Percentiles rank a stretch among this genome's conserved stretches.
phyloP scores from a whole-genome alignment of 352 stramenopile genomes.

The Phytopythium mirpurense region DNA sequence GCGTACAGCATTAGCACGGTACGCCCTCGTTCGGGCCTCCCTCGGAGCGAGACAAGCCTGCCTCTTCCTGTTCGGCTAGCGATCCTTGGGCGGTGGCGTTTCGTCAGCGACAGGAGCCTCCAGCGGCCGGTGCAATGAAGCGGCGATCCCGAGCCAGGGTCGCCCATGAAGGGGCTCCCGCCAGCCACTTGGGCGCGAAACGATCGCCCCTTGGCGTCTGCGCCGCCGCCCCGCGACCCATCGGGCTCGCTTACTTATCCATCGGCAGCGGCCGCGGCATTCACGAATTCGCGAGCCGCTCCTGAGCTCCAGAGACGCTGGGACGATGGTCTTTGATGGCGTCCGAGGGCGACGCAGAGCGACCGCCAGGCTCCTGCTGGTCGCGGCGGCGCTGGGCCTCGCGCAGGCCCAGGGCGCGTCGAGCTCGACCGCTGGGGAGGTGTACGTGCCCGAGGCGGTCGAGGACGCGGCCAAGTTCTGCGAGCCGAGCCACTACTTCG shows the following conservation, averaged over 20 bases:
- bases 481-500: conserved; percentile 31
- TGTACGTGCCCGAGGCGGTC: neutral
- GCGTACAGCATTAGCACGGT: too few relatives aligned
- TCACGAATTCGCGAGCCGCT: neutral
- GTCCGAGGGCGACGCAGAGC: neutral
- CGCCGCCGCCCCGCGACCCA: neutral
- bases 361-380: neutral
- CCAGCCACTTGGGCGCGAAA: neutral
- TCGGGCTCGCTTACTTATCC: neutral
- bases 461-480: conserved; percentile 18
- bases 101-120: neutral
- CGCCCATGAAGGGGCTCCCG: neutral
- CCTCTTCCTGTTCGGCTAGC: neutral
- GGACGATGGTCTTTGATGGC: neutral
- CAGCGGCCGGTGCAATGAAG: neutral
- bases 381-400: neutral
- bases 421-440: neutral
- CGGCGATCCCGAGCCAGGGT: neutral
- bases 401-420: neutral
- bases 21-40: too few relatives aligned
- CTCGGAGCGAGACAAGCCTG: neutral
- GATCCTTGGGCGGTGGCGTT: neutral
- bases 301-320: neutral
- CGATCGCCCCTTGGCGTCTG: neutral
- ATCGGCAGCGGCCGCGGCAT: neutral